phyloP scores from a whole-genome alignment of 2,329 filamentous ascomycete species.

The Trichoderma koningiopsis region DNA sequence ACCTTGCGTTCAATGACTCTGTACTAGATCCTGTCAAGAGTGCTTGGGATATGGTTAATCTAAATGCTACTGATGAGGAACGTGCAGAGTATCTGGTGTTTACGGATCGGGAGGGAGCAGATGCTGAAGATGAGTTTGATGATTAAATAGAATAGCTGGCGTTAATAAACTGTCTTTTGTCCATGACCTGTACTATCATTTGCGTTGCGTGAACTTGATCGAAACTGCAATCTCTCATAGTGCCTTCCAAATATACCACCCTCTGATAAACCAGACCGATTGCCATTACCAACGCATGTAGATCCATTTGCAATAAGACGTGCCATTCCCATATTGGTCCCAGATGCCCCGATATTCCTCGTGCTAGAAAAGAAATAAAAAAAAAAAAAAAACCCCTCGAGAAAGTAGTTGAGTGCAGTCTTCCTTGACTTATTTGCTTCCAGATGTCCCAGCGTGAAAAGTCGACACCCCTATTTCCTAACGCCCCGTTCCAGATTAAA shows the following conservation, averaged over 20 bases:
- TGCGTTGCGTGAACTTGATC: background rate
- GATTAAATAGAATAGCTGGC: slow-evolving; percentile 30
- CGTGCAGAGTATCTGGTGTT: slow-evolving; percentile 71
- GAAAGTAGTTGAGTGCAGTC: background rate
- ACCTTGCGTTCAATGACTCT: slow-evolving; percentile 74
- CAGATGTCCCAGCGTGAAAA: background rate
- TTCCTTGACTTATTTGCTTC: background rate
- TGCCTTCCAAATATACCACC: background rate
- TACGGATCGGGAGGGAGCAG: slow-evolving; percentile 67
- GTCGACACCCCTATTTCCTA: background rate
- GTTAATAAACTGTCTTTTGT: background rate
- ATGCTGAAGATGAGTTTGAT: slow-evolving; percentile 57
- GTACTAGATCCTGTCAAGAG: slow-evolving; percentile 66
- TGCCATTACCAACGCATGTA: background rate
- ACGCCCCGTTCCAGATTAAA: background rate
- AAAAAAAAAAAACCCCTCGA: background rate
- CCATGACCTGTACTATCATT: background rate
- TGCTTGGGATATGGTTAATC: slow-evolving; percentile 69
- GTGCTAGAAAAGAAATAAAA: background rate
- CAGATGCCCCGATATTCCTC: background rate
- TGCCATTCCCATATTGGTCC: background rate
- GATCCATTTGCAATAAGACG: background rate
- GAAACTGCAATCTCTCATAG: background rate
- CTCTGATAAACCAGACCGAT: too few relatives aligned
- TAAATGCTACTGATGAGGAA: slow-evolving; percentile 49